Evolutionary conservation across 129 eudicot genomes (phyloP).

Genomic region (Flaveria bidentis): DNA sequence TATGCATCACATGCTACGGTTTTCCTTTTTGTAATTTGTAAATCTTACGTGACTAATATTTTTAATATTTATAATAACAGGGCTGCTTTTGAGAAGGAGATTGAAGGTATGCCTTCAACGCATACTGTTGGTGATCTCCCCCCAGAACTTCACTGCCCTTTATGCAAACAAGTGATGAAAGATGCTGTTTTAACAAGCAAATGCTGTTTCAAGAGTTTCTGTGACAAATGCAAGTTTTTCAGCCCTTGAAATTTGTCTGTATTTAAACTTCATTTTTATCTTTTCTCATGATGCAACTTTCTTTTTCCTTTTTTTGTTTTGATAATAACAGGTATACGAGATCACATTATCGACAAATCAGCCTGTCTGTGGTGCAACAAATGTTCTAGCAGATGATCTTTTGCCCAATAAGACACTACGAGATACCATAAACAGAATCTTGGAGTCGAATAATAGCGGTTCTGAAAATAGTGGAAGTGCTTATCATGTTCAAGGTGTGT

Average conservation of each 20-base stretch:
- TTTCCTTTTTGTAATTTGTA: not conserved
- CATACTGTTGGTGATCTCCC: constrained; percentile 91
- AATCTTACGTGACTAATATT: too few species aligned
- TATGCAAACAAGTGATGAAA: constrained; percentile 90
- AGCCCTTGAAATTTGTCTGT: constrained; percentile 1
- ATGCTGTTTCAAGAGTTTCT: constrained; percentile 88
- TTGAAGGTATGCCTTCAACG: constrained; percentile 92
- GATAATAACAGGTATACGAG: constrained; percentile 73
- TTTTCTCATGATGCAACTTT: not conserved
- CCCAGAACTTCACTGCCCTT: constrained; percentile 86
- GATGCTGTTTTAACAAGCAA: constrained; percentile 98
- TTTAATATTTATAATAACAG: constrained; percentile 30
- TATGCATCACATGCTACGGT: constrained; percentile 21
- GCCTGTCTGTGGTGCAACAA: constrained; percentile 85
- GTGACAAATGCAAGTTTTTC: constrained; percentile 81
- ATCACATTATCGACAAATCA: constrained; percentile 73
- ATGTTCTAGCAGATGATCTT: constrained; percentile 89
- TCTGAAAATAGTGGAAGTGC: constrained; percentile 82
- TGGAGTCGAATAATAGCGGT: constrained; percentile 86
- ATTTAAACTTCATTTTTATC: not conserved
- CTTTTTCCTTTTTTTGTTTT: not conserved
- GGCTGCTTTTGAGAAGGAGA: constrained; percentile 98
- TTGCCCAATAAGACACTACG: constrained; percentile 87
- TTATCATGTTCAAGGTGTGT: constrained; percentile 71
- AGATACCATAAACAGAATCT: constrained; percentile 73